phyloP scores from a whole-genome alignment of 2,329 filamentous ascomycete genomes.

The Epichloe sylvatica region DNA sequence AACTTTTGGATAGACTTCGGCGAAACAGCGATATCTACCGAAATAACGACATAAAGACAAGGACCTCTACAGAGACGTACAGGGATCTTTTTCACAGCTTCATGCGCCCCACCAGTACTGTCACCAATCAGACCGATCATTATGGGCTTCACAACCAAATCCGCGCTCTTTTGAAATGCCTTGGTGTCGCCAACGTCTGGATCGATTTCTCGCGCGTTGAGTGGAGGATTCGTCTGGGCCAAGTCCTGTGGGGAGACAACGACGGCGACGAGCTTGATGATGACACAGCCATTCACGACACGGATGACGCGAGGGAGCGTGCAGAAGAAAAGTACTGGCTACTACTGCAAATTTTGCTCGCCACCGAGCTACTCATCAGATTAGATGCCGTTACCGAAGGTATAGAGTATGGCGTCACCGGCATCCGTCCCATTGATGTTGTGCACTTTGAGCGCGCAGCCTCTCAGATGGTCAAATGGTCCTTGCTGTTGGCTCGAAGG shows the following conservation, averaged over 20 bases:
- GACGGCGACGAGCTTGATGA: constrained; percentile 40
- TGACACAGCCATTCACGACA: constrained; percentile 36
- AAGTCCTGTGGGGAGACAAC: constrained; percentile 51
- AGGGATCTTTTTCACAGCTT: constrained; percentile 48
- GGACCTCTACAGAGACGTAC: constrained; percentile 43
- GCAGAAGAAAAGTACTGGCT: constrained; percentile 54
- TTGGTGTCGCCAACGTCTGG: constrained; percentile 55
- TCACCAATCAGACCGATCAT: constrained; percentile 43
- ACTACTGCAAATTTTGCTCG: constrained; percentile 49
- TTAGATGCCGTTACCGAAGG: constrained; percentile 49
- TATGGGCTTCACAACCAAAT: constrained; percentile 57
- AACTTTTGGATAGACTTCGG: constrained; percentile 44
- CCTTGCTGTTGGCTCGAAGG: constrained; percentile 46
- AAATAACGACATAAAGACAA: constrained; percentile 35
- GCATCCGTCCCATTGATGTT: constrained; percentile 41
- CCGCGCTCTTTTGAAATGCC: constrained; percentile 49
- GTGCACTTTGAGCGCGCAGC: constrained; percentile 48
- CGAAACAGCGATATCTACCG: constrained; percentile 42
- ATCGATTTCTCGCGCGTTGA: constrained; percentile 61
- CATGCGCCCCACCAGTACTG: constrained; percentile 41
- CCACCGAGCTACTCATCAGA: constrained; percentile 51
- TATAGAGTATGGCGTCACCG: constrained; percentile 39
- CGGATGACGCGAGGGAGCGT: constrained; percentile 33
- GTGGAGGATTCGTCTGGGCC: constrained; percentile 59
- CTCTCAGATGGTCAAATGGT: constrained; percentile 51